Percentiles rank a stretch among this genome's conserved stretches.
Conservation (phyloP, 352 stramenopile species). For the Globisporangium barbulae region DNA sequence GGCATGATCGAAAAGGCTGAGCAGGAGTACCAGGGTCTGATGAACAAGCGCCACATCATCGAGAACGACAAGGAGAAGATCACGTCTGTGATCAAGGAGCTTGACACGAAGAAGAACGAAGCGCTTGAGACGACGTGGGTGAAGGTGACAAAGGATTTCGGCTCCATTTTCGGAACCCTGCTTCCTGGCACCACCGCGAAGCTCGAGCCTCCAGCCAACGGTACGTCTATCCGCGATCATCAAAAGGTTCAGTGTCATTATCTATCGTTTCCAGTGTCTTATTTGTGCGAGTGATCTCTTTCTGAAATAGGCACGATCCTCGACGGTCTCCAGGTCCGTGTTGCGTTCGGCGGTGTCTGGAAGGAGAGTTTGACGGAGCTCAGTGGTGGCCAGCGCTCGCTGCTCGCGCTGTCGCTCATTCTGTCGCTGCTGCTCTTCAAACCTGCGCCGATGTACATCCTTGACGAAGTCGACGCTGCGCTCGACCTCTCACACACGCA, state of each 20-base stretch:
- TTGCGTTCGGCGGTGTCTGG: conserved; percentile 98
- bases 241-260: no score
- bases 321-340: conserved; percentile 97
- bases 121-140: conserved; percentile 95
- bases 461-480: conserved; percentile 99
- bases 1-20: conserved; percentile 99
- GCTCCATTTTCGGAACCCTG: conserved; percentile 98
- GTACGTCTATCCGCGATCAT: conserved; percentile 24
- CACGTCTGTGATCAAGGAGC: conserved; percentile 97
- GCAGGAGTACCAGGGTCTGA: conserved; percentile 97
- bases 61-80: conserved; percentile 99
- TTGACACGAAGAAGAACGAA: conserved; percentile 99
- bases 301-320: conserved; percentile 66
- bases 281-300: background rate
- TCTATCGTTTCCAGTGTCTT: background rate
- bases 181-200: conserved; percentile 97
- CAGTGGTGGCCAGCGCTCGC: conserved; percentile 97
- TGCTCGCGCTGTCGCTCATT: conserved; percentile 99
- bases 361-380: conserved; percentile 99
- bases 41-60: conserved; percentile 97
- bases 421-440: conserved; percentile 98
- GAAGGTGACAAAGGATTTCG: conserved; percentile 99
- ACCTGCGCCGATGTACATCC: conserved; percentile 99
- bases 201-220: conserved; percentile 94
- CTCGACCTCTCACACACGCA: conserved; percentile 99